Base-by-base conservation (phyloP, 2,329 filamentous ascomycete species). In the Nigrospora sphaerica region DNA sequence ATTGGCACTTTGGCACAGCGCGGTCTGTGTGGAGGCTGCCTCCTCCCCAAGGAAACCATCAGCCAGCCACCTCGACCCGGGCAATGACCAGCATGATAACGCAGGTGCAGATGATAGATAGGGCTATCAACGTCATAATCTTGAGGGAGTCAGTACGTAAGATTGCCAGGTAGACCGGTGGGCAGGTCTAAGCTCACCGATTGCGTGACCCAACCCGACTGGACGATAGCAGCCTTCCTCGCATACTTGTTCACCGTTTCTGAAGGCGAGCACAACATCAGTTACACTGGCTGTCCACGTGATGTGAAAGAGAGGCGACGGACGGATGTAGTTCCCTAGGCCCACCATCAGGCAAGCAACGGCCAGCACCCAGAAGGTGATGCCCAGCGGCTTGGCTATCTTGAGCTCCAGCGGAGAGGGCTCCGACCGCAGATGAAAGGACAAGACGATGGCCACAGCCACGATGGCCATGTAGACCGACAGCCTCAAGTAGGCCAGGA, bases 171-270 rank as follows among this genome's bases (percentile, higher is more conserved):
- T 10, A 28, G 6, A 9, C 23, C 10, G 23, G 23, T n/a, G 23
- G 23, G 23, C 12, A 34, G 16, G 5, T 12, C 17, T 14, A 10
- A n/a, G 62, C 73, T 52, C 59, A 95, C 86, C 37, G 84, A 65
- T 62, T 97, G 91, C 34, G 93, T 97, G 67, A 89, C 92, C 86
- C 88, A 93, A 1, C 93, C 93, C 31, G 83, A 86, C 70, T 98
- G 93, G 35, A 98, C 93, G 52, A 97, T 77, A 0, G 93, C 93
- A 23, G 77, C 76, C 54, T 83, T 81, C 35, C 78, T 75, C 56
- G 86, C 86, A 63, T 95, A 98, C 61, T 88, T 85, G 56, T 86
- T 86, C 19, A 97, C 70, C 0, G 81, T 84, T 57, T 82, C 77
- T 80, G 31, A 6, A 33, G 49, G 39, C 32, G 37, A 31, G 31